phyloP scores from a whole-genome alignment of 1,284 basidiomycete genomes.

The Sutorius eximius region DNA sequence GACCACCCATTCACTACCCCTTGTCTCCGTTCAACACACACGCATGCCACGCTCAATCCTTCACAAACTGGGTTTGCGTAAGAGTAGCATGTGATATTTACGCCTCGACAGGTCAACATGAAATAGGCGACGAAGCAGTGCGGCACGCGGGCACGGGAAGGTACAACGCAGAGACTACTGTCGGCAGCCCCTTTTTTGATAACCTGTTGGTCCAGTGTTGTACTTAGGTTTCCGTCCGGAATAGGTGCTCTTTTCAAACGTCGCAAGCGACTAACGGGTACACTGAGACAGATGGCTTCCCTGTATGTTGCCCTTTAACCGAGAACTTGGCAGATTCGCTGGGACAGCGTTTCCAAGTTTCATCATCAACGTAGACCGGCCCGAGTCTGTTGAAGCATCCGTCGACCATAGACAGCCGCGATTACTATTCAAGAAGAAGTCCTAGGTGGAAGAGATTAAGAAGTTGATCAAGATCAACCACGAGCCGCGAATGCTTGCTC shows the following conservation, averaged over 20 bases:
- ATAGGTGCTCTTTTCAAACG: conserved; percentile 10
- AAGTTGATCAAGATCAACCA: conserved; percentile 7
- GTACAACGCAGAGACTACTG: neutral
- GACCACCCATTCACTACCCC: conserved; percentile 21
- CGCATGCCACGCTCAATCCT: neutral
- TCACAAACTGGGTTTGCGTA: conserved; percentile 7
- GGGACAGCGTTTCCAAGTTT: conserved; percentile 66
- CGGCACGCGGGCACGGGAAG: neutral
- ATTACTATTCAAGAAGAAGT: conserved; percentile 79
- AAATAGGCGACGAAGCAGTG: conserved; percentile 1
- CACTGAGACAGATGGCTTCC: neutral
- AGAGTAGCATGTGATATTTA: conserved; percentile 5
- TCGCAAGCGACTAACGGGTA: neutral
- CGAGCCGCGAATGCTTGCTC: conserved; percentile 42
- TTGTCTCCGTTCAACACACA: neutral
- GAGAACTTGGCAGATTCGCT: conserved; percentile 67
- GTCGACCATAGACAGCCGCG: conserved; percentile 48
- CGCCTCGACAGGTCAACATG: neutral
- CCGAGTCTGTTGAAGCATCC: conserved; percentile 65
- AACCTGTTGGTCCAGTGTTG: too few relatives aligned
- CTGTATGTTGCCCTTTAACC: conserved; percentile 30
- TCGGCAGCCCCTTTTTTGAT: neutral
- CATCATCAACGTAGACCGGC: conserved; percentile 67
- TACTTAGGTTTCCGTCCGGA: conserved; percentile 1
- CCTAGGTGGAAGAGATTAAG: conserved; percentile 41